Evolutionary conservation across 139 green algal species (phyloP), one percentile per base, ranked within the genome.

Genomic region (Zygnema circumcarinatum): DNA sequence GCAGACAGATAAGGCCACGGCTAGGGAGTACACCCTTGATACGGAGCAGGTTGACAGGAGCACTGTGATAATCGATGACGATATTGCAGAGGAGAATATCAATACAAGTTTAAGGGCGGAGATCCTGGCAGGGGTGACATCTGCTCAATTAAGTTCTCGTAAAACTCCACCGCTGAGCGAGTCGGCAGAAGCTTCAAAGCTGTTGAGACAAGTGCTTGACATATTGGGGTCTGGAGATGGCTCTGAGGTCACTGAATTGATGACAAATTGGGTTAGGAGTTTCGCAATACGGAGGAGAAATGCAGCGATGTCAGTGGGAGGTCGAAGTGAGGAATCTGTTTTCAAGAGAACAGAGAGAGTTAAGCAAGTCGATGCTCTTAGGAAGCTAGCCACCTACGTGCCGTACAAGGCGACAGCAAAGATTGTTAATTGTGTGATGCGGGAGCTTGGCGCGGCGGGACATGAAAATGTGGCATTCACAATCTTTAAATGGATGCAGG

Each of bases 401-500:
- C 35, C 35, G 3, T 78, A 78, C 69, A 39, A 41, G 16, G 69
- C 3, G 16, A 41, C 36, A 41, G 69, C 69, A 11, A 78, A 52
- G 16, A 41, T 41, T 22, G 69, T 78, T 22, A 78, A 78, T 78
- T 39, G 7, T 78, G 69, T 41, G 7, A 20, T 78, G 7, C 3
- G 16, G 69, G 69, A 78, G 16, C 69, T 78, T 11, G 69, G 69
- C 16, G 3, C 16, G 7, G 3, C 11, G 69, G 69, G 69, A 25
- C 35, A 41, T 39, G 7, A 11, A 16, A 3, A 41, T 25, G 16
- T 20, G 69, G 69, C 69, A 41, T 78, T 52, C 16, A 22, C 35
- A 7, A 39, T 78, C 11, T 78, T 78, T 41, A 3, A 78, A 41
- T 78, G 69, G 69, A 78, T 78, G 69, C 69, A 78, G 69, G 69